Evolutionary conservation across 202 grass and related monocot species (phyloP).

Genomic region (Elaeis oleifera): DNA sequence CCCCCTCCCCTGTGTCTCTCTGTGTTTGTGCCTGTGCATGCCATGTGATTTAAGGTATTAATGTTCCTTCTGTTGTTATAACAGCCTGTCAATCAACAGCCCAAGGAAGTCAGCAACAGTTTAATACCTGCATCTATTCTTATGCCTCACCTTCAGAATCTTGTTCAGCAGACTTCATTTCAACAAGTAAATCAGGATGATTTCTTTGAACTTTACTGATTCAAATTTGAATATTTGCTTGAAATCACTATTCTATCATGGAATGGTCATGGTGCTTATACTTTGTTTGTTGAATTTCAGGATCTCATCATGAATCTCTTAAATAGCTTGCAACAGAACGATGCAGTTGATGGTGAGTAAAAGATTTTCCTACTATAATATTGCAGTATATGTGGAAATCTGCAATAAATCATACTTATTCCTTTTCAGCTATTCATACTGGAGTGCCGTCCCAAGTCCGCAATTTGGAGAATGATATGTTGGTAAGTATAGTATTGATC

Average conservation of each 20-base stretch:
- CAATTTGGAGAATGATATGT: slow-evolving; percentile 39
- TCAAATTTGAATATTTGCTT: too few relatives aligned
- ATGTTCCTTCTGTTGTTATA: slow-evolving; percentile 1
- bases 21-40: too few relatives aligned
- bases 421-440: slow-evolving; percentile 38
- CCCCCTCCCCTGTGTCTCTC: too few relatives aligned
- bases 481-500: slow-evolving; percentile 27
- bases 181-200: slow-evolving; percentile 52
- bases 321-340: slow-evolving; percentile 82
- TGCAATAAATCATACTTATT: not conserved
- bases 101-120: slow-evolving; percentile 67
- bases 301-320: slow-evolving; percentile 85
- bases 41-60: not conserved
- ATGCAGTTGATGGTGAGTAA: slow-evolving; percentile 61
- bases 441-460: slow-evolving; percentile 50
- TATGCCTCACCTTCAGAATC: slow-evolving; percentile 92
- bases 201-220: too few relatives aligned
- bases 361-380: not conserved
- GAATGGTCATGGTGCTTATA: not conserved
- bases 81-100: slow-evolving; percentile 52
- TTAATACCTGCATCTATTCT: slow-evolving; percentile 67
- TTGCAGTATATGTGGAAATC: too few relatives aligned
- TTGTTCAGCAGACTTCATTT: slow-evolving; percentile 90
- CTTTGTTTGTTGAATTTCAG: slow-evolving; percentile 29
- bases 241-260: too few relatives aligned